phyloP scores from a whole-genome alignment of 768 basidiomycete species.

The Kwoniella sp. region DNA sequence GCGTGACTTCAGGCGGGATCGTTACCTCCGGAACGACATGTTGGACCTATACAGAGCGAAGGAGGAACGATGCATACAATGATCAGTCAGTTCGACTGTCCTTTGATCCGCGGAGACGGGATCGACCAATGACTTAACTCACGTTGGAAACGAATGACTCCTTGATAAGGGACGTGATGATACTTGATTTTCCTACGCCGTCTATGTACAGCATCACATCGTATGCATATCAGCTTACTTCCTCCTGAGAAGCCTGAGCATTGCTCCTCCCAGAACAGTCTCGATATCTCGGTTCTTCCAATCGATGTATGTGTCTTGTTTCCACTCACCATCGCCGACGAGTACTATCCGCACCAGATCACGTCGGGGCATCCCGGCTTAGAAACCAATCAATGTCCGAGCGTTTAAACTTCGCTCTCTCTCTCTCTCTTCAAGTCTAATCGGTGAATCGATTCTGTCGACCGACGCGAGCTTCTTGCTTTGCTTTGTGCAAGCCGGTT shows the following conservation, averaged over 20 bases:
- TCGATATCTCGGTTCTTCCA: not conserved
- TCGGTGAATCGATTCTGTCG: too few species aligned
- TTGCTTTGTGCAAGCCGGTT: too few species aligned
- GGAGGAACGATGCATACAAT: not conserved
- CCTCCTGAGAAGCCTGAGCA: too few species aligned
- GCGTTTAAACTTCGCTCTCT: not conserved
- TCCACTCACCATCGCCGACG: constrained; percentile 48
- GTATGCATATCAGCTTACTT: constrained; percentile 9
- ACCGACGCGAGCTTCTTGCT: too few species aligned
- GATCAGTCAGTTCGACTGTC: not conserved
- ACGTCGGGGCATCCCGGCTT: constrained; percentile 43
- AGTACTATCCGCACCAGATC: constrained; percentile 50
- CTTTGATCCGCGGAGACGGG: not conserved
- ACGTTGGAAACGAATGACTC: constrained; percentile 90
- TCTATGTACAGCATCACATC: constrained; percentile 60
- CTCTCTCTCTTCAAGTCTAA: too few species aligned
- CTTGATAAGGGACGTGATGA: constrained; percentile 95
- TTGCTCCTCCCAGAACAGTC: not conserved
- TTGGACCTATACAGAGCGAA: constrained; percentile 67
- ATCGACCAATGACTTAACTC: constrained; percentile 39
- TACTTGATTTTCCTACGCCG: constrained; percentile 96
- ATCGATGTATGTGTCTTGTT: not conserved
- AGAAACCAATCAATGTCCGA: not conserved
- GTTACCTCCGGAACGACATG: constrained; percentile 95
- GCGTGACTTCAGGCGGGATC: constrained; percentile 94